Evolutionary conservation across 345 rosid genomes (phyloP).

Genomic region (Mangifera indica): DNA sequence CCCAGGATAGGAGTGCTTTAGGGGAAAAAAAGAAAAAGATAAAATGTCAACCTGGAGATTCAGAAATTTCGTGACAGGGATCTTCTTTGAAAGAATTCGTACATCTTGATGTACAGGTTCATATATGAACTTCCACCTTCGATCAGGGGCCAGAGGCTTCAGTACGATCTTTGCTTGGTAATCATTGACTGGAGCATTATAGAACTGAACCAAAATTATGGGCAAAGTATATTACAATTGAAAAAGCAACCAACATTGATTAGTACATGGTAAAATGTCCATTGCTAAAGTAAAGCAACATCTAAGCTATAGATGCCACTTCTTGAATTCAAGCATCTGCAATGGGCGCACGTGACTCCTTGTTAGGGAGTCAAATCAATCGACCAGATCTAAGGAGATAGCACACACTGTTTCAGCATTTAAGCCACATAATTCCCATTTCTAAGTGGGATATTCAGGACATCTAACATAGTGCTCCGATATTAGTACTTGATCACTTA

Average conservation of each 20-base stretch:
- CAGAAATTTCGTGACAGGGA: slow-evolving; percentile 74
- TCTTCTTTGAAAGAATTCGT: slow-evolving; percentile 72
- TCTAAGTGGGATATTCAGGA: neutral
- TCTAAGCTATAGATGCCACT: neutral
- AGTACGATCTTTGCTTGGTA: slow-evolving; percentile 78
- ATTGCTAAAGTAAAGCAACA: neutral
- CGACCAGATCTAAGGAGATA: neutral
- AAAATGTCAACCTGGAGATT: slow-evolving; percentile 65
- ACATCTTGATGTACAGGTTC: slow-evolving; percentile 63
- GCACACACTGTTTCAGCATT: too few relatives aligned
- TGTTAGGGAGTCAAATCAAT: too few relatives aligned
- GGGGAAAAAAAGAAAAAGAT: neutral
- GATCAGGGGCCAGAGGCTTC: slow-evolving; percentile 71
- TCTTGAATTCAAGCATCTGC: neutral
- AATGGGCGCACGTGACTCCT: neutral
- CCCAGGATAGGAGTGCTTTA: neutral
- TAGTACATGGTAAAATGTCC: too few relatives aligned
- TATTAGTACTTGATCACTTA: neutral
- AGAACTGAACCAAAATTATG: slow-evolving; percentile 49
- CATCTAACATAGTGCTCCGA: neutral
- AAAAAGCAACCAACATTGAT: too few relatives aligned
- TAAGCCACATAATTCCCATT: neutral
- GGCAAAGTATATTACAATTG: slow-evolving; percentile 16
- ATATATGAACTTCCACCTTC: slow-evolving; percentile 71
- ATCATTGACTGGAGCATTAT: slow-evolving; percentile 80